Base-by-base conservation (phyloP, 1,284 basidiomycete species). In the Porodaedalea pini region DNA sequence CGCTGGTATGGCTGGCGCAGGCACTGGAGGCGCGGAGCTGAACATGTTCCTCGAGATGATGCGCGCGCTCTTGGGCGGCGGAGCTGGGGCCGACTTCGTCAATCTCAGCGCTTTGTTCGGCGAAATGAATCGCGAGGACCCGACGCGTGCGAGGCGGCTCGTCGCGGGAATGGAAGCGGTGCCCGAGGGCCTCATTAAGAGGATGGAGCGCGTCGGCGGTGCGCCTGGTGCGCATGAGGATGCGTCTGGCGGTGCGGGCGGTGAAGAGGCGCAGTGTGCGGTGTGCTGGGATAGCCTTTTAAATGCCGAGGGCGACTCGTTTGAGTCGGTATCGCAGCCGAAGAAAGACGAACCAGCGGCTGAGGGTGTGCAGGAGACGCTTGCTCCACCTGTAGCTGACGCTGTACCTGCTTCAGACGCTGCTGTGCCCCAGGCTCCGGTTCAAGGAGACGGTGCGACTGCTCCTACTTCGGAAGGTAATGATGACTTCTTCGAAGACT, bases 241-340 rank as follows among this genome's bases (percentile, higher is more conserved):
- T 11, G 73, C 72, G 4, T 67, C 70, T 2, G 66, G 66, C 47
- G 70, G 66, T 4, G 32, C 19, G 1, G 73, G 66, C 11, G 71
- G 75, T 1, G 74, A 73, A 23, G 76, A 76, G 59, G 73, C 76
- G 31, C 78, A 78, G 4, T 90, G 88, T 65, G 86, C 88, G 0
- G 80, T 90, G 41, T 90, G 88, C 66, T 89, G 84, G 84, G 88
- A 90, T 63, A 73, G 72, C 39, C 65, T 89, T 11, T 66, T 88
- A 54, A 76, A 80, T 57, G 73, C 70, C 0, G 80, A 82, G 41
- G 78, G 75, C 27, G 77, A 74, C 31, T 72, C 70, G 23, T 72
- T 70, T 44, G 61, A 44, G 17, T 59, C 62, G 23, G 66, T 66
- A 23, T 44, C 40, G 25, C 13, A 54, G 21, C 15, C 23, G 27